Evolutionary conservation across 768 basidiomycete genomes (phyloP).

Genomic region (Leccinum variicolor): DNA sequence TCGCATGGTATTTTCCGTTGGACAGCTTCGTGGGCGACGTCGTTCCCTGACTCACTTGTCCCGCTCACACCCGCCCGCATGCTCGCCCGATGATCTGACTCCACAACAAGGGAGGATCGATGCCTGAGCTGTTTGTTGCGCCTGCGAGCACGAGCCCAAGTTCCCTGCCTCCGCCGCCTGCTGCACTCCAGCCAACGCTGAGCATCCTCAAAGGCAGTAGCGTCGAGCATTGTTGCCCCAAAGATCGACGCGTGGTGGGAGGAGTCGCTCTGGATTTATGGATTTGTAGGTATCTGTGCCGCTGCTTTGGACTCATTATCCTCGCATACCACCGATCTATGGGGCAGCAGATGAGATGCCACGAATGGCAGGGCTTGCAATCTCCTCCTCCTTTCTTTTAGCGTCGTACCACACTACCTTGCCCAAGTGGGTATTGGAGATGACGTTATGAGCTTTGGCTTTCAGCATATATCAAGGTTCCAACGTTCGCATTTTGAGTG

Average conservation of each 20-base stretch:
- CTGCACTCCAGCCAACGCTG: slow-evolving; percentile 58
- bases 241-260: no score
- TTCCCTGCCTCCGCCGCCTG: slow-evolving; percentile 47
- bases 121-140: slow-evolving; percentile 59
- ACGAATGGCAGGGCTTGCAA: not conserved
- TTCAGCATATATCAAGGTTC: no score
- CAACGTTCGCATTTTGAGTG: no score
- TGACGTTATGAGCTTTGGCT: no score
- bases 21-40: not conserved
- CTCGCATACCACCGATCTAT: not conserved
- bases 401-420: not conserved
- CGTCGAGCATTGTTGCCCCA: no score
- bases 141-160: slow-evolving; percentile 35
- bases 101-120: slow-evolving; percentile 60
- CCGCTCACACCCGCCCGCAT: not conserved
- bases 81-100: not conserved
- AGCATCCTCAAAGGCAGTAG: slow-evolving; percentile 63
- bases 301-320: not conserved
- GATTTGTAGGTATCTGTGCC: not conserved
- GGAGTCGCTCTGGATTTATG: no score
- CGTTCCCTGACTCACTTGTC: not conserved
- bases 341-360: not conserved
- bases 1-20: not conserved
- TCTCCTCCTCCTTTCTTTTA: not conserved
- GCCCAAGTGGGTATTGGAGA: not conserved